Conservation (phyloP, 164 flowering plant species). For the Umbellularia californica region DNA sequence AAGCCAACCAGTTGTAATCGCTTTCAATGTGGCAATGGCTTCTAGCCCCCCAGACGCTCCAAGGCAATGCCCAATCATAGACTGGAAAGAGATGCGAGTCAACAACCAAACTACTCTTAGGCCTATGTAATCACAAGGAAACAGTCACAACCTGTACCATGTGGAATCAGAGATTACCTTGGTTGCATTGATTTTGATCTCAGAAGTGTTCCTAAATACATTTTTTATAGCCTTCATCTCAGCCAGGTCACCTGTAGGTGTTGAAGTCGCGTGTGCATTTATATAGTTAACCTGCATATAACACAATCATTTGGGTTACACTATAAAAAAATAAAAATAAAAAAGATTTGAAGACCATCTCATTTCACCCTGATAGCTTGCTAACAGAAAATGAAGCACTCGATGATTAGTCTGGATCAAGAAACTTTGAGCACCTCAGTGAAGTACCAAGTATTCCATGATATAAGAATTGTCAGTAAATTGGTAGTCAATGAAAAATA, state of each 20-base stretch:
- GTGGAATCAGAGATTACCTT: constrained; percentile 42
- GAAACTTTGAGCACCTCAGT: too few relatives aligned
- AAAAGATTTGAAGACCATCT: neutral
- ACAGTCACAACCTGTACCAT: neutral
- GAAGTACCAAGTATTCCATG: too few relatives aligned
- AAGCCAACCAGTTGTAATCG: constrained; percentile 85
- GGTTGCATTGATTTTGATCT: constrained; percentile 84
- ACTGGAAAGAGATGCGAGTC: constrained; percentile 37
- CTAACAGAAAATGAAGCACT: neutral
- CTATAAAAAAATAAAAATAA: neutral
- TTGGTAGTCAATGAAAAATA: neutral
- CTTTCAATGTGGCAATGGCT: constrained; percentile 88
- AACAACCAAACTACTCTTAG: neutral
- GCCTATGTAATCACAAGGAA: neutral
- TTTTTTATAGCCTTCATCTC: constrained; percentile 92
- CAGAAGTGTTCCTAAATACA: constrained; percentile 78
- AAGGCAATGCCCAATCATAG: constrained; percentile 94
- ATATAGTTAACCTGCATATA: constrained; percentile 82
- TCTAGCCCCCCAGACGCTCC: constrained; percentile 97
- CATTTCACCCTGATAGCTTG: neutral
- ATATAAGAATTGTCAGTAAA: neutral
- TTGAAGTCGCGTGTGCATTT: constrained; percentile 96
- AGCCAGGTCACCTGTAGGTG: constrained; percentile 87
- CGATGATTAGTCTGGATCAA: neutral
- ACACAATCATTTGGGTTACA: neutral